Base-by-base conservation (phyloP, 805 yeast genomes). In the Hanseniaspora pseudoguilliermondii region DNA sequence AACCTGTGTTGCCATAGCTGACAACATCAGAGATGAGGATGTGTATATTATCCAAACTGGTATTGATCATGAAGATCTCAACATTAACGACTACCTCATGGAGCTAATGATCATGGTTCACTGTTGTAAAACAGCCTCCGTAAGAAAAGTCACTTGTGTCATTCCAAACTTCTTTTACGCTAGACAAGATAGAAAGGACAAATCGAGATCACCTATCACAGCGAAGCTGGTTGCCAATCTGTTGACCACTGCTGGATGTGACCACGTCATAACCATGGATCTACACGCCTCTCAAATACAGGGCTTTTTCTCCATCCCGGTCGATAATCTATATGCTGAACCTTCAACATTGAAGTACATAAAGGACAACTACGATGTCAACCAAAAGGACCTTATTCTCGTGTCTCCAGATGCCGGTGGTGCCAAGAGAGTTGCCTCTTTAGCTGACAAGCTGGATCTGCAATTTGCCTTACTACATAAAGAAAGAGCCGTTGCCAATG, bases 371-470 rank as follows among this genome's bases (percentile, higher is more conserved):
- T 72, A 80, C 51, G 76, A 77, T 61, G 75, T 71, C 60, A 43
- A 54, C 21, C 54, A 50, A 34, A 69, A 78, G 43, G 77, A 84
- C 48, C 79, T 86, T n/a, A 84, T 85, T 54, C 80, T 86, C 55
- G 80, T 86, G 18, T 86, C 93, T 0, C 95, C 95, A 6, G 95
- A 86, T 71, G 95, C 93, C 8, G 95, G 95, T 67, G 95, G 95
- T 60, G 93, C 93, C 57, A 86, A 86, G 66, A 77, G 95, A 71
- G 93, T 86, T n/a, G 93, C 93, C 10, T 82, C 84, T 10, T 72
- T 86, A 60, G 93, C 93, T 53, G 93, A 85, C 67, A 76, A 83
- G 59, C 71, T 86, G 60, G 93, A 86, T 68, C 72, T 84, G 66
- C 84, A 84, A 65, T 86, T 86, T 70, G 93, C 93, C 23, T 77